These are phyloP conservation scores for Babesia bovis DNA, from an alignment of 169 alveolate species.

Conservation along the genomic window DNA sequence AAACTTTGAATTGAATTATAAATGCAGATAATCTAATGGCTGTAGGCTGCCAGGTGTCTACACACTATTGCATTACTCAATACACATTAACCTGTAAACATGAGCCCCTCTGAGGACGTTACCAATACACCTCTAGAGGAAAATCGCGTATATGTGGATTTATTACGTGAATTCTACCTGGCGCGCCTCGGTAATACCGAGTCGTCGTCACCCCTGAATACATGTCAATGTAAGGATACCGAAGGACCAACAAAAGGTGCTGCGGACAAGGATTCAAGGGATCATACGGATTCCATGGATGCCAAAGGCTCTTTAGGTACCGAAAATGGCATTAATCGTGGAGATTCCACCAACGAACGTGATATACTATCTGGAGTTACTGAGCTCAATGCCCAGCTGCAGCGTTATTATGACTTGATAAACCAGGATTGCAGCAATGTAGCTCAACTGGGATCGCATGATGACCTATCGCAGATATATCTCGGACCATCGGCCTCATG, in stretches of 20 bases:
- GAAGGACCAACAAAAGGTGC: neutral
- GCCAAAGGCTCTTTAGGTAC: neutral
- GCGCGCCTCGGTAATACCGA: slow-evolving; percentile 11
- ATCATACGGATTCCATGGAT: neutral
- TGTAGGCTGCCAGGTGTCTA: too few relatives aligned
- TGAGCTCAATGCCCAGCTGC: slow-evolving; percentile 8
- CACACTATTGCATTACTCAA: too few relatives aligned
- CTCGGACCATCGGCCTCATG: slow-evolving; percentile 10
- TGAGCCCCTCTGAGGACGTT: too few relatives aligned
- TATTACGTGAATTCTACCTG: slow-evolving; percentile 25
- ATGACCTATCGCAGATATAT: slow-evolving; percentile 15
- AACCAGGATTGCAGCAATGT: slow-evolving; percentile 10
- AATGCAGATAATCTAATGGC: too few relatives aligned
- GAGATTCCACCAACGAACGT: neutral
- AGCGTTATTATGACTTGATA: slow-evolving; percentile 7
- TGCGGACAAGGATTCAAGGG: neutral
- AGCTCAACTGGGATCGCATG: neutral
- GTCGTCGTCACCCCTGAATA: neutral
- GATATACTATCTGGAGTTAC: neutral
- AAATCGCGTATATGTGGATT: slow-evolving; percentile 12
- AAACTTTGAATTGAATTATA: too few relatives aligned
- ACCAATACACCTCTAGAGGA: too few relatives aligned
- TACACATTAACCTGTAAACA: too few relatives aligned
- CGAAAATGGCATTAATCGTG: neutral
- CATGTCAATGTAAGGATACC: neutral